Evolutionary conservation across 2,329 filamentous ascomycete species (phyloP), one percentile per base, ranked within the genome.

Genomic region (Cryphonectria carpinicola): DNA sequence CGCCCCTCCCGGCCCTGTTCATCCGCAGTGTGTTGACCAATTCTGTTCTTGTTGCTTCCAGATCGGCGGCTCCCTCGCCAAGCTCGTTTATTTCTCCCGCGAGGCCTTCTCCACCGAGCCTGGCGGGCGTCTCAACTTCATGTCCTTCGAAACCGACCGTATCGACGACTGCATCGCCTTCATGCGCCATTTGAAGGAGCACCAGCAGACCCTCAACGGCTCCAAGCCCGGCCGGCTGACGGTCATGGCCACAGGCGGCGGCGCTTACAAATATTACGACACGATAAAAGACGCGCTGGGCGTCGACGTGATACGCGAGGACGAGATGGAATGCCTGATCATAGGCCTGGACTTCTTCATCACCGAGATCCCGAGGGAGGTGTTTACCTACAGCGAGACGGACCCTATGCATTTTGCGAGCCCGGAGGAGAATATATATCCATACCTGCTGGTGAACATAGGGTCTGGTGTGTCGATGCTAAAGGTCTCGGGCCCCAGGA

Each of bases 331-430:
- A 81, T 99, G 96, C 79, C 84, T 99, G 71, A 99, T 99, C 74
- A 96, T 96, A 77, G 94, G 95, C 17, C 90, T 99, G 60, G 96
- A 99, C 80, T 99, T 98, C 84, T 98, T 99, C 85, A 98, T 98
- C 78, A 97, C 94, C 74, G 95, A 98, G 80, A 98, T 99, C 71
- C 96, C 96, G 28, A 90, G 92, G 75, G 96, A 99, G 82, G 95
- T 99, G 68, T 99, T 99, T 78, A 98, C 94, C 28, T 98, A 98
- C 82, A 95, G 92, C 79, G 95, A 97, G 80, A 88, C 89, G 46
- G 91, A 96, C 76, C 94, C 95, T 5, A 97, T 98, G 92, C 89
- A 93, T 77, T 98, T 97, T 79, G 90, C 92, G 74, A 89, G 91
- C 72, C 90, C 94, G 1, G 85, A 90, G n/a, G 90, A 95, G 75